Base-by-base conservation (phyloP, 345 rosid species). In the Clausena lansium region DNA sequence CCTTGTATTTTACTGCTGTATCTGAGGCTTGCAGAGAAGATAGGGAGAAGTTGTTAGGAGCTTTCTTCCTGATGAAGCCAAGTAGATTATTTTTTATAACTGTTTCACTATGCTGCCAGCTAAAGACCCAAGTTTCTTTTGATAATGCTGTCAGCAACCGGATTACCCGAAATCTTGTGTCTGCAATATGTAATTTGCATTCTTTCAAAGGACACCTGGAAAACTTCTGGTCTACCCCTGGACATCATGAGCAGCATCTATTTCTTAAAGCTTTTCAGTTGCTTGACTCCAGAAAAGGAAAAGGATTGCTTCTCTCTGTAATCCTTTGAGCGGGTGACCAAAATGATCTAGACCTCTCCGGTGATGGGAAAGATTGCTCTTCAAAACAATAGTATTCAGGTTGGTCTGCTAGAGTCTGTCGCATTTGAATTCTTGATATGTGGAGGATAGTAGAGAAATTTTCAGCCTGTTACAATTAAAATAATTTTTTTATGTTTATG, bases 311-410 rank as follows among this genome's bases (percentile, higher is more conserved):
- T 82, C 79, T 90, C 61, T 76, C 87, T 73, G 65, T 89, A 73
- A 82, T 85, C 59, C 86, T 90, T 63, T 90, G 84, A 8, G 73
- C 50, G 47, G 76, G 59, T 75, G 82, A 68, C 63, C 85, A 75
- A 38, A 81, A 71, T 66, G 79, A 81, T 74, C 72, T 80, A 75
- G 85, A 83, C 24, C 85, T 69, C 39, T 74, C 81, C 32, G 79
- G 80, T 60, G 87, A 81, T 96, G 88, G 97, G 95, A 79, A 88
- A 90, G 84, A 80, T 91, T 81, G 93, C 97, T 69, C 90, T 96
- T 86, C 88, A 86, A 81, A 87, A 82, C 81, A 97, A 91, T 67
- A 81, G 84, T 75, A 63, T 83, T 72, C 98, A 91, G 99, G 98
- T 93, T 82, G 52, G 90, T 84, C 30, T 52, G 32, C 27, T 33